Evolutionary conservation across 78 protist species (phyloP), one percentile per base, ranked within the genome.

Genomic region (Dictyostelium citrinum): DNA sequence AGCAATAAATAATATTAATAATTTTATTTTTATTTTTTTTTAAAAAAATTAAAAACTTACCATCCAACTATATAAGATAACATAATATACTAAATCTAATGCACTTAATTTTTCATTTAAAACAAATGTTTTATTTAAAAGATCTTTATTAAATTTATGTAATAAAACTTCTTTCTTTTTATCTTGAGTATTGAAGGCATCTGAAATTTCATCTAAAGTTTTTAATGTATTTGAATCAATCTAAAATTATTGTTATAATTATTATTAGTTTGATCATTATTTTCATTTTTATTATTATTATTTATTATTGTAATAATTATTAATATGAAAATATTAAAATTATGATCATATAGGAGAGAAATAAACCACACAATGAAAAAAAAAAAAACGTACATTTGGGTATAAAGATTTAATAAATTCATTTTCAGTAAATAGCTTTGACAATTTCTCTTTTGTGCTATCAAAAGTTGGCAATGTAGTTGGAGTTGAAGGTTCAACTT

Each of bases 121-220:
- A n/a, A 88, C 29, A 78, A 43, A 88, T 22, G 75, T 72, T 20
- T 81, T 79, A 3, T 17, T 78, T 4, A 88, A 37, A 5, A 88
- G 39, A 20, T 88, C 85, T 39, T 88, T 88, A 43, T 88, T 88
- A 14, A 88, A 29, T 78, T 68, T 88, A n/a, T 88, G 93, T 27
- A 79, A 10, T 68, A 41, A 84, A 49, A 43, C 55, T 33, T 76
- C 93, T 88, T 55, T 76, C 60, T 78, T 88, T 27, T 64, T 33
- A 33, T 31, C 64, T 55, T 55, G 64, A 4, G 64, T 55, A 55
- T 55, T 70, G 22, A 70, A 70, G 3, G 37, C 77, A 33, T 29
- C 77, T 70, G 77, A 31, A 70, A 70, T 35, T 70, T 70, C 77
- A 70, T 70, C 77, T 14, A 70, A 70, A 12, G 45, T 70, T 70